Evolutionary conservation across 495 filamentous ascomycete species (phyloP).

Genomic region (Talaromyces proteolyticus): DNA sequence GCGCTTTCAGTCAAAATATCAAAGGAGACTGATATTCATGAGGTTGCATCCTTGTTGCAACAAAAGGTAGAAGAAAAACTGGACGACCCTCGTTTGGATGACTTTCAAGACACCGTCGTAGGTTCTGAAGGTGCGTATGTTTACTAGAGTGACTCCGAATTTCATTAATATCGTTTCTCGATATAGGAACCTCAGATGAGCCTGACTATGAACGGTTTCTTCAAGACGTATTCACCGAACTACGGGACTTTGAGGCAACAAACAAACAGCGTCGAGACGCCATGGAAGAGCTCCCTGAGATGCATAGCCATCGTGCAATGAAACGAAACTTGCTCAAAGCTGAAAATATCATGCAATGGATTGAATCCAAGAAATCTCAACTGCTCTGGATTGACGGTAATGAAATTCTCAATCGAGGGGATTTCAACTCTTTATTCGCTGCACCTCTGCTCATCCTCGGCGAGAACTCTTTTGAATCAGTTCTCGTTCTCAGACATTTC

Average conservation of each 20-base stretch:
- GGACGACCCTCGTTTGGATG: not conserved
- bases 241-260: not conserved
- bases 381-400: not conserved
- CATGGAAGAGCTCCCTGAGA: not conserved
- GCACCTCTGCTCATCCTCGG: not conserved
- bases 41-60: not conserved
- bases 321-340: not conserved
- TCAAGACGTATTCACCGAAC: not conserved
- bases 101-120: not conserved
- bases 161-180: too few relatives aligned
- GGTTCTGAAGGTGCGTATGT: not conserved
- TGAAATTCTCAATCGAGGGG: not conserved
- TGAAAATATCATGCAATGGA: not conserved
- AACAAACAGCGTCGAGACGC: not conserved
- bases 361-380: not conserved
- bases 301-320: not conserved
- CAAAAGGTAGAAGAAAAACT: not conserved
- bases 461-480: not conserved
- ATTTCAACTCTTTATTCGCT: not conserved
- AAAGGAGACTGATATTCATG: not conserved
- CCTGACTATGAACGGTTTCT: not conserved
- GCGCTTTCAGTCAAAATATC: not conserved
- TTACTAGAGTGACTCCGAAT: too few relatives aligned
- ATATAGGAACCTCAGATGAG: not conserved
- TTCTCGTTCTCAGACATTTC: not conserved